Base-by-base conservation (phyloP, 352 stramenopile species). In the Globisporangium parvum region DNA sequence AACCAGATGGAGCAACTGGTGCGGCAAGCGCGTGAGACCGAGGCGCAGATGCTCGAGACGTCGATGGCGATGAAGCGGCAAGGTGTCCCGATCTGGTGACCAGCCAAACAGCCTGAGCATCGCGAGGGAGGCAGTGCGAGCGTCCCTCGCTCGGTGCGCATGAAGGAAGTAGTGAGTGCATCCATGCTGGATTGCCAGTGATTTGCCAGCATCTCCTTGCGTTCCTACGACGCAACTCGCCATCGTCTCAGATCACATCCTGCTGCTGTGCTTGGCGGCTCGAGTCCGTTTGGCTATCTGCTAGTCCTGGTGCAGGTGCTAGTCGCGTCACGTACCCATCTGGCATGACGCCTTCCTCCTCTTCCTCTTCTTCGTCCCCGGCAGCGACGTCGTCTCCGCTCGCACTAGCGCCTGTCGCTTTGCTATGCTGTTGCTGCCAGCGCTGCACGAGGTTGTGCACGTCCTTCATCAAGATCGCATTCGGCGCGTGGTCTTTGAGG, bases 391-490 rank as follows among this genome's bases (percentile, higher is more conserved):
- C 47, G 24, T 28, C 17, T 20, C 28, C 20, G 47, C 3, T 20
- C 18, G 17, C 5, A 23, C 6, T 20, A 4, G 10, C 23, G 8
- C 24, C 33, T 11, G 41, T 12, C 33, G 17, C 47, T 51, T 57
- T 55, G 42, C 50, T 26, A 14, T 57, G 42, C 59, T 72, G 65
- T 21, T 75, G 57, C 59, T 89, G 79, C 80, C 80, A 91, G 11
- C 73, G 64, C 56, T 87, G 75, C 47, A 88, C 77, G 18, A 89
- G 73, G 40, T 91, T 91, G 60, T 91, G 80, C 12, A 91, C 72
- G 53, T 91, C 80, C 47, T 91, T 91, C 80, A 91, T 91, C 15
- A 87, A 56, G 31, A 91, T 72, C 6, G 69, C 54, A 47, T 62
- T 77, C 14, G 72, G 68, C 18, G 73, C 71, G 18, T 69, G 67